Percentiles rank a stretch among this genome's conserved stretches.
Conservation (phyloP, 805 yeast genomes). For the Dipodascopsis uninucleata region DNA sequence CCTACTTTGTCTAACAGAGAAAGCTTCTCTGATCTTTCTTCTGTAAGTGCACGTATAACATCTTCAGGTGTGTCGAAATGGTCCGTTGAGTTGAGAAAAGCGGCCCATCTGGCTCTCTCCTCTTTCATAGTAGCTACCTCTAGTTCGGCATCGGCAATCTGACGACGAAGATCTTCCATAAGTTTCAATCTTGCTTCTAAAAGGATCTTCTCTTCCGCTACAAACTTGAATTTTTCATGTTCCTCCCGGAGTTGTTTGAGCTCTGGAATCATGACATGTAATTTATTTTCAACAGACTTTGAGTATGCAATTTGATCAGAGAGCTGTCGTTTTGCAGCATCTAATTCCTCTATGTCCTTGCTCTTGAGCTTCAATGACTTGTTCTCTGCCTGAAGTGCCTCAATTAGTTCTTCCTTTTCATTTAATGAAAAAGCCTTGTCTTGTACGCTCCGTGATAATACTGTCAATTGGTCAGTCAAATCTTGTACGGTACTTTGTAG, state of each 20-base stretch:
- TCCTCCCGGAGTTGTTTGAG: constrained; percentile 49
- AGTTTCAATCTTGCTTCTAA: constrained; percentile 41
- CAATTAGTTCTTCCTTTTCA: constrained; percentile 37
- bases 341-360: constrained; percentile 15
- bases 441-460: constrained; percentile 8
- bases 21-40: constrained; percentile 36
- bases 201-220: constrained; percentile 52
- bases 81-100: constrained; percentile 41
- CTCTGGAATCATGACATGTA: constrained; percentile 51
- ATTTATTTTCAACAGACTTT: constrained; percentile 49
- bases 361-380: constrained; percentile 9
- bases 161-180: constrained; percentile 45
- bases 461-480: constrained; percentile 35
- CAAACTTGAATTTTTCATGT: constrained; percentile 47
- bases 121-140: constrained; percentile 48
- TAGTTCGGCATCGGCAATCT: constrained; percentile 47
- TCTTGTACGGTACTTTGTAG: constrained; percentile 34
- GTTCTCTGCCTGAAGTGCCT: constrained; percentile 29
- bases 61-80: constrained; percentile 43
- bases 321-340: constrained; percentile 15
- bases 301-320: constrained; percentile 45
- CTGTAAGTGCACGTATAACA: constrained; percentile 39
- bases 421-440: constrained; percentile 28
- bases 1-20: constrained; percentile 35
- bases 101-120: constrained; percentile 47